Base-by-base conservation (phyloP, 192 early-diverging fungal species). In the Linnemannia elongata region DNA sequence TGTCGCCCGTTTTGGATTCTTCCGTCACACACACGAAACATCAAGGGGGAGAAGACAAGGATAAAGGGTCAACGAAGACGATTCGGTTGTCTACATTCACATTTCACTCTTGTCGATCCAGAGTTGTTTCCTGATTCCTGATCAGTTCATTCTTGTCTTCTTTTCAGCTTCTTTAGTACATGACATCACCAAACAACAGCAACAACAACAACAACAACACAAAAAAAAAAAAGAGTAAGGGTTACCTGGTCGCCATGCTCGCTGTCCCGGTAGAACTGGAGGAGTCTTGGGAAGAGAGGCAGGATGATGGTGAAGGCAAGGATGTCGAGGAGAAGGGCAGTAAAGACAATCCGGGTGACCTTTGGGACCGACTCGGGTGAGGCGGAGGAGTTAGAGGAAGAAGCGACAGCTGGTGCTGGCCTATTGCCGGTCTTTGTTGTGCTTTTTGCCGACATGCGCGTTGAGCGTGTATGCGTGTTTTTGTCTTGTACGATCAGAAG, bases 291-390 rank as follows among this genome's bases (percentile, higher is more conserved):
- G 77, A 97, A 96, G 42, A 99, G 92, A 8, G 98, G 98, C 54
- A 99, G 88, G 85, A 99, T 99, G 75, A 98, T 97, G 15, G 98
- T 99, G 89, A 99, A 99, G 8, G 98, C 96, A 36, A 99, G 94
- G 72, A 99, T 96, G 88, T 99, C 98, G 33, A 99, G 93, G 54
- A 99, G 89, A 24, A 99, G 92, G 0, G 97, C 96, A 15, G 93
- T 91, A 79, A 99, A 97, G 30, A 99, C 93, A 10, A 93, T 91
- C 47, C 87, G 77, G 22, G 85, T 87, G 41, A 87, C 79, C 33
- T 81, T 60, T 8, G 75, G 47, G 30, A 81, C 85, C 7, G 85
- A 80, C 13, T 76, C 9, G 6, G 75, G 24, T 4, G 81, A 63
- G 17, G 69, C 54, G 15, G 57, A 35, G 57, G 73, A 18, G 30